phyloP scores from a whole-genome alignment of 2,329 filamentous ascomycete genomes.

The Monilinia fructicola region DNA sequence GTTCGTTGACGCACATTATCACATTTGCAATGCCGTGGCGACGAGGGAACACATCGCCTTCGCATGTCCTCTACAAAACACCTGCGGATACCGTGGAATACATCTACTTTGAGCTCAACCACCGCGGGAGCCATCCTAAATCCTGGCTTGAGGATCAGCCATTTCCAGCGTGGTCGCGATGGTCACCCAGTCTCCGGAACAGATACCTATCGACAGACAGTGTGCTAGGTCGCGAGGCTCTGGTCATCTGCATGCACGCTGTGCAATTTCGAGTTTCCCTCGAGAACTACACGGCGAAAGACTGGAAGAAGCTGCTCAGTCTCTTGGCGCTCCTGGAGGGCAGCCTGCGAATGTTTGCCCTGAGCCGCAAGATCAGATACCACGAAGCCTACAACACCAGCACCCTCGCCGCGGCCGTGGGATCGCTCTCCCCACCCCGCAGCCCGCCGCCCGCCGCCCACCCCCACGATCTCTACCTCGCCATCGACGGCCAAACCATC shows the following conservation, averaged over 20 bases:
- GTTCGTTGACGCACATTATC: no score
- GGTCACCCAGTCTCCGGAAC: not conserved
- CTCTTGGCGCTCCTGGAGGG: not conserved
- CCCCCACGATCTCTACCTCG: not conserved
- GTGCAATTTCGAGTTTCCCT: not conserved
- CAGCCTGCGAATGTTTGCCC: not conserved
- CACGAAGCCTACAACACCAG: not conserved
- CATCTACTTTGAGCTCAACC: not conserved
- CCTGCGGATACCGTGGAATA: not conserved
- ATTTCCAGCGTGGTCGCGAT: not conserved
- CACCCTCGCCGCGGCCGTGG: no score
- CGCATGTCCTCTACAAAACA: not conserved
- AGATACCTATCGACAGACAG: not conserved
- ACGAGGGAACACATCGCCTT: not conserved
- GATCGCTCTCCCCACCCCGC: not conserved
- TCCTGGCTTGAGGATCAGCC: not conserved
- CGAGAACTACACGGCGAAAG: not conserved
- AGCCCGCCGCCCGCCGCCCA: no score
- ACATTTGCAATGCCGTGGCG: not conserved
- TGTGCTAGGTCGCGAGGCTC: not conserved
- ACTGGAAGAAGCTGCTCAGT: not conserved
- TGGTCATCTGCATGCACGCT: not conserved
- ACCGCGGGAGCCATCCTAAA: not conserved
- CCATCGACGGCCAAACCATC: not conserved
- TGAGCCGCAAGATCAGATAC: not conserved